Base-by-base conservation (phyloP, 257 asterid genomes). In the Osmanthus fragrans region DNA sequence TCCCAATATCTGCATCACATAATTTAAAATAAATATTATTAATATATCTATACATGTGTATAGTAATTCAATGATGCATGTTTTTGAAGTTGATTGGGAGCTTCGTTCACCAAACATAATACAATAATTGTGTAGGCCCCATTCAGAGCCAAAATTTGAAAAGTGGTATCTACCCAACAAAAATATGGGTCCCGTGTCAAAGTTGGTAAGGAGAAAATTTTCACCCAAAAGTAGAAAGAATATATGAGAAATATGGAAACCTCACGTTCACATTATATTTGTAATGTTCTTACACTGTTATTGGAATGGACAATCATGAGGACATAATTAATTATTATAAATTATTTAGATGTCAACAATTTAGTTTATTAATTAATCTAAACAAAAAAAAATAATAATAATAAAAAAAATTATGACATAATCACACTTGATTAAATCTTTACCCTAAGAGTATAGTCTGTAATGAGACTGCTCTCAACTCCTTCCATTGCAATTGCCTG, bases 401-500 rank as follows among this genome's bases (percentile, higher is more conserved):
- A 15, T 13, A 71, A 71, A 40, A 29, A n/a, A 2, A 15, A 0
- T 30, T 30, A 1, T 63, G 69, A 9, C 34, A 25, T 63, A 5
- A 8, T 42, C 32, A 54, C n/a, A 51, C 56, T 21, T 45, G 56
- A 15, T 9, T 9, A 4, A 3, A 23, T 73, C 84, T 21, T 21
- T 84, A 90, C 96, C 88, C 87, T 87, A 60, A 90, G 89, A 5
- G 85, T 82, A 77, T 90, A 90, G 81, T 88, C 90, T n/a, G 93
- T 88, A 33, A 81, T 85, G 9, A 88, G 88, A 77, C 84, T 88
- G 90, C 85, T 84, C 79, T 81, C 83, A 13, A 21, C 86, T 34
- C 96, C 96, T 76, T 86, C 89, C 80, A 87, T 34, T 8, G 96
- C 89, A 39, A 84, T 87, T 79, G 91, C 96, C 96, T 90, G 51